Conservation (phyloP, 2,329 filamentous ascomycete species). For the Tolypocladium guangdongense region DNA sequence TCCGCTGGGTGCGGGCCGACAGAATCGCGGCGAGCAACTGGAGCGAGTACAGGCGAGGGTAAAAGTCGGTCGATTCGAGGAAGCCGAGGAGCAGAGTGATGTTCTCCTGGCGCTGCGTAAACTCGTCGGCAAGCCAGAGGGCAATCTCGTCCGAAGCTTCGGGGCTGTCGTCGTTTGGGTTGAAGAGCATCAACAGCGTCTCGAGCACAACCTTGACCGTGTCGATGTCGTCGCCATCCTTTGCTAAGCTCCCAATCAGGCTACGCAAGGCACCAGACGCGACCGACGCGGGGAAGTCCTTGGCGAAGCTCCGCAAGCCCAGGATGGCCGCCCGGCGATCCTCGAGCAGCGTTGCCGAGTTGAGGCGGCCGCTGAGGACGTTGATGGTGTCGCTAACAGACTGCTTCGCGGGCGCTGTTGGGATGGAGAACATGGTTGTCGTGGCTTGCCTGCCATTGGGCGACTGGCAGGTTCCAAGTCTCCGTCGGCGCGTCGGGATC, state of each 20-base stretch:
- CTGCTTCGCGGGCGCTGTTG: constrained; percentile 80
- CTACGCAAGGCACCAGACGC: constrained; percentile 85
- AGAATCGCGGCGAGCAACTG: constrained; percentile 83
- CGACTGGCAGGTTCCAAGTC: background rate
- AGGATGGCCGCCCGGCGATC: constrained; percentile 89
- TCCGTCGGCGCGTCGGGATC: background rate
- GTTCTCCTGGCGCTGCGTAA: constrained; percentile 95
- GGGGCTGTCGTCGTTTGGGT: constrained; percentile 57
- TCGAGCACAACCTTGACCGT: constrained; percentile 92
- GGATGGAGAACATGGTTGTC: constrained; percentile 49
- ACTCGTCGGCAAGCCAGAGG: constrained; percentile 94
- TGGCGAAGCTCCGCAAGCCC: constrained; percentile 88
- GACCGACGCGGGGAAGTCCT: constrained; percentile 91
- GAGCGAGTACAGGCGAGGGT: constrained; percentile 80
- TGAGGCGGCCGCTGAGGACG: constrained; percentile 74
- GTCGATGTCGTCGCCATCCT: constrained; percentile 89
- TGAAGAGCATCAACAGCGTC: constrained; percentile 89
- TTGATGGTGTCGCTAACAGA: constrained; percentile 91
- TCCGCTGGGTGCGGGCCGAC: constrained; percentile 74
- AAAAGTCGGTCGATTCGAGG: constrained; percentile 78
- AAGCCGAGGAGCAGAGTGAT: constrained; percentile 84
- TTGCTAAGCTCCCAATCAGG: constrained; percentile 72
- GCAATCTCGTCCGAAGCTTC: constrained; percentile 95
- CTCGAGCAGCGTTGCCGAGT: constrained; percentile 84
- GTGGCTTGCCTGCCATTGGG: constrained; percentile 18